A percentile compares a stretch with the other conserved stretches of the same genome.
These are phyloP conservation scores for Ganoderma meredithae DNA, from an alignment of 1,284 basidiomycete genomes.

Conservation along the genomic window DNA sequence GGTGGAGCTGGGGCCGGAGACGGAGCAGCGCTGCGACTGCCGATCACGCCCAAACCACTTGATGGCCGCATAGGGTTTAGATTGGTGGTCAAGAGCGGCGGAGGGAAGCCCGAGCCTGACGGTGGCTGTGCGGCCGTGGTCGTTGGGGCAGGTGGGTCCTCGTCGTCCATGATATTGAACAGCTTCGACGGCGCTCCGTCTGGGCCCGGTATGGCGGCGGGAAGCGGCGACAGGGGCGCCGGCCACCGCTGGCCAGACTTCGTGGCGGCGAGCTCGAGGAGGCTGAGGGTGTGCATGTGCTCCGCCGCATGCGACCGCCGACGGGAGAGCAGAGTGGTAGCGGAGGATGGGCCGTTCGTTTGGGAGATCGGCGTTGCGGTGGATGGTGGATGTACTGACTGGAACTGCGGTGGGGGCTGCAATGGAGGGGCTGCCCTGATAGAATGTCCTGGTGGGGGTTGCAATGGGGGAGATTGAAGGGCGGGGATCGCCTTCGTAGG, in stretches of 20 bases:
- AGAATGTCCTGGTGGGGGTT: constrained; percentile 11
- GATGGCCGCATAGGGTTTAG: constrained; percentile 27
- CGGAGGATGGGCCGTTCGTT: constrained; percentile 17
- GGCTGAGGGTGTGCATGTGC: constrained; percentile 61
- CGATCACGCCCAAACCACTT: constrained; percentile 21
- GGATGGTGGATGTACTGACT: constrained; percentile 9
- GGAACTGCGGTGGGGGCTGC: constrained; percentile 11
- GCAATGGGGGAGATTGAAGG: constrained; percentile 13
- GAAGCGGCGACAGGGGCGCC: constrained; percentile 63
- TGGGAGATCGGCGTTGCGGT: constrained; percentile 14
- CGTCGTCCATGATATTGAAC: constrained; percentile 38
- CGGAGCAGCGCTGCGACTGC: not conserved
- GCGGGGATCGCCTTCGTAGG: not conserved
- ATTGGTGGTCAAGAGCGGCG: constrained; percentile 21
- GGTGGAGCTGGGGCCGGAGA: constrained; percentile 12
- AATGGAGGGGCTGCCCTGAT: constrained; percentile 1
- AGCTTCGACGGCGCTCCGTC: constrained; percentile 18
- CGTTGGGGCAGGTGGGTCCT: constrained; percentile 19
- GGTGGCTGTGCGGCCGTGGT: constrained; percentile 4
- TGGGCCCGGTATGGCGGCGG: constrained; percentile 49
- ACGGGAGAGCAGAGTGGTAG: constrained; percentile 21
- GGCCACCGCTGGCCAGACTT: constrained; percentile 63
- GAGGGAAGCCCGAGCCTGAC: constrained; percentile 28
- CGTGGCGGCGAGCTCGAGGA: constrained; percentile 62
- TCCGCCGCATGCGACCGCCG: constrained; percentile 40